Conservation (phyloP, 2,329 filamentous ascomycete species). For the Fusarium fracticaudum region DNA sequence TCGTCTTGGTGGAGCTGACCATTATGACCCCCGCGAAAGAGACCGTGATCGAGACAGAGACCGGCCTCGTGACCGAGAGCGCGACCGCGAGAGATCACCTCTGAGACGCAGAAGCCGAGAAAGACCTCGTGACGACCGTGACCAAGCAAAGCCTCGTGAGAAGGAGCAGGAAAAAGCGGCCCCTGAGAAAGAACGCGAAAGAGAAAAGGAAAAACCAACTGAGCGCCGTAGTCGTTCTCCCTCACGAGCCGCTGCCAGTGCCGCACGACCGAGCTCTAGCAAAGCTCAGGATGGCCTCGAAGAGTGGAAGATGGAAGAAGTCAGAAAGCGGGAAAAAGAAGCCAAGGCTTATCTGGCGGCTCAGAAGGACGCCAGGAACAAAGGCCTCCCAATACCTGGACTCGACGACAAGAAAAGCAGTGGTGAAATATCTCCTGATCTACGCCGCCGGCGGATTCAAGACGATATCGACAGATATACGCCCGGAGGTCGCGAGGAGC, state of each 20-base stretch:
- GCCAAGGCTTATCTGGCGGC: slow-evolving; percentile 72
- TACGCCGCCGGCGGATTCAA: slow-evolving; percentile 40
- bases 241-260: slow-evolving; percentile 50
- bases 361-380: slow-evolving; percentile 68
- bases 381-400: slow-evolving; percentile 67
- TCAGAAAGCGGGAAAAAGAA: slow-evolving; percentile 69
- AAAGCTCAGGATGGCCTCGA: slow-evolving; percentile 61
- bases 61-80: slow-evolving; percentile 34
- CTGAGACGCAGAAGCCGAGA: slow-evolving; percentile 43
- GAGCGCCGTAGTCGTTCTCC: slow-evolving; percentile 58
- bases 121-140: slow-evolving; percentile 36
- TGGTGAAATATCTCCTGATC: slow-evolving; percentile 58
- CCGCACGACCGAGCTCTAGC: slow-evolving; percentile 50
- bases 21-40: slow-evolving; percentile 48
- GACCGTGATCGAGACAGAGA: slow-evolving; percentile 41
- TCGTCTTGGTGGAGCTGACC: slow-evolving; percentile 41
- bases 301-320: slow-evolving; percentile 69
- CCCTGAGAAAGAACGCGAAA: slow-evolving; percentile 12
- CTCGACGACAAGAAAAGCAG: slow-evolving; percentile 62
- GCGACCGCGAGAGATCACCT: slow-evolving; percentile 30
- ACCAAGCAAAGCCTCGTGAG: slow-evolving; percentile 36
- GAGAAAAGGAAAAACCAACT: slow-evolving; percentile 34
- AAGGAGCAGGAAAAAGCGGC: slow-evolving; percentile 28
- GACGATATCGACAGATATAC: slow-evolving; percentile 57
- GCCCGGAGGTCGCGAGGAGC: slow-evolving; percentile 55